These are phyloP conservation scores for Cystobasidium pallidum DNA, from an alignment of 1,284 basidiomycete species.

Conservation along the genomic window DNA sequence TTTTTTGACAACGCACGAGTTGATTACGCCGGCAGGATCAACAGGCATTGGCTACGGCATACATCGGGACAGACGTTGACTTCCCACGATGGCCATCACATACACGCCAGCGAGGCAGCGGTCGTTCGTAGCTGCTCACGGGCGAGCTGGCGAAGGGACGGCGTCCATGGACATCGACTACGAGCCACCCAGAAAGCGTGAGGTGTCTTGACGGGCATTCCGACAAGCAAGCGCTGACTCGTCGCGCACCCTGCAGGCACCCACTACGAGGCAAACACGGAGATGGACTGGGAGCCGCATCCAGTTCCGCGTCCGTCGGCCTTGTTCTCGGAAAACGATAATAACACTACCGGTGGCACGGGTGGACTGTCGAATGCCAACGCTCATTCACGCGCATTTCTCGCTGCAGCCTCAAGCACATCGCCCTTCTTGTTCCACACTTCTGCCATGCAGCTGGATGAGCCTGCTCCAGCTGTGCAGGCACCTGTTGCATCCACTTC, in stretches of 20 bases:
- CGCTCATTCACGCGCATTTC: constrained; percentile 17
- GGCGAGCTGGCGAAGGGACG: not conserved
- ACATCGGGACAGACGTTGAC: not conserved
- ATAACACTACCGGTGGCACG: constrained; percentile 7
- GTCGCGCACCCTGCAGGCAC: constrained; percentile 12
- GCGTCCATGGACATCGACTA: constrained; percentile 22
- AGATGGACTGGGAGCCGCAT: constrained; percentile 35
- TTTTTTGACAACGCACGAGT: not conserved
- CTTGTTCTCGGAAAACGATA: constrained; percentile 12
- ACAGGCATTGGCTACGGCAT: not conserved
- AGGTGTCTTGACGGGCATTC: not conserved
- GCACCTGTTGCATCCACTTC: constrained; percentile 34
- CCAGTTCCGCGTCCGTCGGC: constrained; percentile 5
- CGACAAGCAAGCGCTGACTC: not conserved
- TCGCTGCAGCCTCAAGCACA: constrained; percentile 4
- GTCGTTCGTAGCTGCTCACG: constrained; percentile 11
- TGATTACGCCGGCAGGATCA: not conserved
- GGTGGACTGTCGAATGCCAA: not conserved
- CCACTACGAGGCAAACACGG: constrained; percentile 36
- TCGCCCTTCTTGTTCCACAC: constrained; percentile 41
- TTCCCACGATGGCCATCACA: constrained; percentile 15
- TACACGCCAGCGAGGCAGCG: constrained; percentile 33
- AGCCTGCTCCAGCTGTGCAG: not conserved
- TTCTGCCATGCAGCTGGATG: constrained; percentile 21
- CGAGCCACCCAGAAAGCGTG: constrained; percentile 42